Conservation (phyloP, 2,329 filamentous ascomycete species). For the Apiospora kogelbergensis region DNA sequence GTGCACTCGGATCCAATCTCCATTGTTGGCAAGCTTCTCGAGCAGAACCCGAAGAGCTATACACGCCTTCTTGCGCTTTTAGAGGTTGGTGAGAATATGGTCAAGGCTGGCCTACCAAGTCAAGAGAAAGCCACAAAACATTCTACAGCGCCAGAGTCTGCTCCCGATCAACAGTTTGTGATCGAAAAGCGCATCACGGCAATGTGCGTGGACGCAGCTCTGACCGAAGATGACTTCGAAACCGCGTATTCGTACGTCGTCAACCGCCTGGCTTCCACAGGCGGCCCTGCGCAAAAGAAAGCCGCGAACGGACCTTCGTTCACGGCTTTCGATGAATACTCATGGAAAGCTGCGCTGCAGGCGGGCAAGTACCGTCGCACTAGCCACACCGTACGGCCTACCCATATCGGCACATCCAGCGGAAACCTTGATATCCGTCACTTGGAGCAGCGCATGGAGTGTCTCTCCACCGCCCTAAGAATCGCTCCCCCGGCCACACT, state of each 20-base stretch:
- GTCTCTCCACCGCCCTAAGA: slow-evolving; percentile 72
- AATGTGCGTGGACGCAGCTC: slow-evolving; percentile 77
- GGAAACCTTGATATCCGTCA: slow-evolving; percentile 66
- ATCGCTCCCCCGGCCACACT: slow-evolving; percentile 70
- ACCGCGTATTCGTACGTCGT: slow-evolving; percentile 84
- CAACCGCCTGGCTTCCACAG: slow-evolving; percentile 57
- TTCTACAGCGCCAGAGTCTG: background rate
- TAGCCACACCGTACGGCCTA: slow-evolving; percentile 51
- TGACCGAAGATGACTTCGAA: slow-evolving; percentile 78
- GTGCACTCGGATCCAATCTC: slow-evolving; percentile 74
- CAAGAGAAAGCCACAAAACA: slow-evolving; percentile 24
- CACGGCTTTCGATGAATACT: slow-evolving; percentile 58
- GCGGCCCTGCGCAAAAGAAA: slow-evolving; percentile 18
- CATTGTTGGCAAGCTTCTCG: slow-evolving; percentile 70
- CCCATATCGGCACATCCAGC: slow-evolving; percentile 59
- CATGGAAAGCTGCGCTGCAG: slow-evolving; percentile 76
- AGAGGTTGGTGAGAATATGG: slow-evolving; percentile 66
- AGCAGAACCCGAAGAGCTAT: slow-evolving; percentile 74
- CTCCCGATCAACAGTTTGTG: slow-evolving; percentile 31
- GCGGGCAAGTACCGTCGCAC: slow-evolving; percentile 73
- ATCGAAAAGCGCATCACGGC: slow-evolving; percentile 69
- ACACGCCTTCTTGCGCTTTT: slow-evolving; percentile 73
- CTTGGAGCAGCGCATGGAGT: slow-evolving; percentile 79
- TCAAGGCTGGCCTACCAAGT: slow-evolving; percentile 55
- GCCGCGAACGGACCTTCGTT: slow-evolving; percentile 12